phyloP scores from a whole-genome alignment of 768 basidiomycete genomes.

The Termitomyces sp. region DNA sequence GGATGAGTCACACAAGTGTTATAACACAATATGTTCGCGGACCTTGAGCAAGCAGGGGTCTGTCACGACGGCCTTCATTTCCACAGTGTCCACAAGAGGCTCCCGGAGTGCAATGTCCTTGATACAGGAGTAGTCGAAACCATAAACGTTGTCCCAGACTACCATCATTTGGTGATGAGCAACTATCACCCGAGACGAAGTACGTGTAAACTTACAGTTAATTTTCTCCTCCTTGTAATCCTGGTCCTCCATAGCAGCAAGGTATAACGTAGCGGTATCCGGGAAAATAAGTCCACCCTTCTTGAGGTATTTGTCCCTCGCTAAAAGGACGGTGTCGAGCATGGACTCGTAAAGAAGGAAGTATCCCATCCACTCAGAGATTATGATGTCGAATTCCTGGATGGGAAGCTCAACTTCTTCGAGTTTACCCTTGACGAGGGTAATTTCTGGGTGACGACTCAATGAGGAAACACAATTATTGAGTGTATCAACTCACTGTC shows the following conservation, averaged over 20 bases:
- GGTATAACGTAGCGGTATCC: conserved; percentile 84
- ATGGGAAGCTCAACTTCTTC: conserved; percentile 89
- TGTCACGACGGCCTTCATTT: conserved; percentile 91
- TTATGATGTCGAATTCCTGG: conserved; percentile 94
- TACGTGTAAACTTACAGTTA: conserved; percentile 65
- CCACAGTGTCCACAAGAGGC: conserved; percentile 98
- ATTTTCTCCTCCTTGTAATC: conserved; percentile 99
- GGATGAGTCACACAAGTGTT: not conserved
- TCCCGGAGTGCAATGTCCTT: conserved; percentile 97
- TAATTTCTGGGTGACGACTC: conserved; percentile 59
- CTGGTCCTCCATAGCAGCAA: conserved; percentile 98
- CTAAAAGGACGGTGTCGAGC: conserved; percentile 96
- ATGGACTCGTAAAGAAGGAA: conserved; percentile 99
- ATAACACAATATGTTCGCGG: conserved; percentile 8
- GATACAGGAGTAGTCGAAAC: conserved; percentile 99
- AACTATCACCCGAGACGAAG: not conserved
- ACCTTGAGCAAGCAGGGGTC: conserved; percentile 90
- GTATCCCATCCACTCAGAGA: conserved; percentile 99
- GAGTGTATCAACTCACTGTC: conserved; percentile 56
- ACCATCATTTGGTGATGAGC: conserved; percentile 1
- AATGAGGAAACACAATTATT: conserved; percentile 5
- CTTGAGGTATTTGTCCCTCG: conserved; percentile 95
- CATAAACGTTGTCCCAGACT: conserved; percentile 99
- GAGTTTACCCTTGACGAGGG: conserved; percentile 95
- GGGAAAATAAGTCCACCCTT: conserved; percentile 92